Evolutionary conservation across 2,329 filamentous ascomycete species (phyloP).

Genomic region (Fusarium pseudoanthophilum): DNA sequence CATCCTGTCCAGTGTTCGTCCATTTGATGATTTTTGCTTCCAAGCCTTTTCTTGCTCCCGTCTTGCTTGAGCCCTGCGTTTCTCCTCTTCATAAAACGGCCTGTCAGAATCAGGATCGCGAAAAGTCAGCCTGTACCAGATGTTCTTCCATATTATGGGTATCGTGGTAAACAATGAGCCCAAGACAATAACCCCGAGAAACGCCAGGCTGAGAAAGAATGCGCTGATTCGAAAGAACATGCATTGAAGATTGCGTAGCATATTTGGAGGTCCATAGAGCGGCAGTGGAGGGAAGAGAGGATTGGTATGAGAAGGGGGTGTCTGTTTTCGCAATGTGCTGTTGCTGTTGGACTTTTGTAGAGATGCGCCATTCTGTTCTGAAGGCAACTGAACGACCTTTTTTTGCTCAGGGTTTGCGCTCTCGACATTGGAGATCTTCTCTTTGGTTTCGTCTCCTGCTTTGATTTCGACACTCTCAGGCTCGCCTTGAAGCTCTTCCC

Average conservation of each 20-base stretch:
- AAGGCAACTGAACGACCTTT: conserved; percentile 43
- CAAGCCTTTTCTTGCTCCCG: conserved; percentile 71
- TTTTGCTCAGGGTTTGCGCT: conserved; percentile 41
- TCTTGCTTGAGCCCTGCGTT: conserved; percentile 65
- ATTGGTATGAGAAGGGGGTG: conserved; percentile 76
- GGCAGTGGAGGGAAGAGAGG: conserved; percentile 87
- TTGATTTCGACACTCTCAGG: conserved; percentile 44
- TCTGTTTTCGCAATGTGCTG: conserved; percentile 57
- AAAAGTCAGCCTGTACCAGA: conserved; percentile 66
- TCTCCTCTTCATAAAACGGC: conserved; percentile 80
- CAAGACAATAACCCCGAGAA: conserved; percentile 79
- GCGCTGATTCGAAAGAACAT: conserved; percentile 73
- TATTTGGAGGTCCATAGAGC: conserved; percentile 79
- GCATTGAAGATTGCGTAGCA: conserved; percentile 73
- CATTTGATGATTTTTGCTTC: conserved; percentile 58
- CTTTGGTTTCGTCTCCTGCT: conserved; percentile 40
- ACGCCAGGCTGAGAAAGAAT: conserved; percentile 79
- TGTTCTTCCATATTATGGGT: conserved; percentile 59
- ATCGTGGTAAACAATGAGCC: conserved; percentile 78
- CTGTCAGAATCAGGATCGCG: conserved; percentile 68
- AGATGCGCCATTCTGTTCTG: conserved; percentile 48
- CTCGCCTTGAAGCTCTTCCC: conserved; percentile 57
- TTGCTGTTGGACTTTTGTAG: conserved; percentile 59
- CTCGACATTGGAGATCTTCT: conserved; percentile 47
- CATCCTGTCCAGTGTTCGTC: conserved; percentile 55